Conservation (phyloP, 2,329 filamentous ascomycete species). For the Simplicillium sp. region DNA sequence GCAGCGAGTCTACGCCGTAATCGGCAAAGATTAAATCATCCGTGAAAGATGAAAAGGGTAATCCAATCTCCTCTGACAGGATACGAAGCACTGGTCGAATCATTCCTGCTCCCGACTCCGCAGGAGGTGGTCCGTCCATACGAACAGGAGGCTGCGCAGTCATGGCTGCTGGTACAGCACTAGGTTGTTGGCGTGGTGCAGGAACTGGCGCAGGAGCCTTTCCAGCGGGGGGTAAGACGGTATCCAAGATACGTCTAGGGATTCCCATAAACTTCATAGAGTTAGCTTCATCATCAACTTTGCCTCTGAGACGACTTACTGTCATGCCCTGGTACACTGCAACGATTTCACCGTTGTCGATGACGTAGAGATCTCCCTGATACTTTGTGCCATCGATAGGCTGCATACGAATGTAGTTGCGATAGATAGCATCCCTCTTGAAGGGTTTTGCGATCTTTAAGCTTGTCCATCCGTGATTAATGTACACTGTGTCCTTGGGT, state of each 20-base stretch:
- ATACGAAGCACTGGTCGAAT: constrained; percentile 44
- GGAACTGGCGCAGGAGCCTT: too few relatives aligned
- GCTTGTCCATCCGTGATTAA: constrained; percentile 48
- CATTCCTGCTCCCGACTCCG: constrained; percentile 15
- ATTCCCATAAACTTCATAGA: too few relatives aligned
- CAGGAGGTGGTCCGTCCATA: too few relatives aligned
- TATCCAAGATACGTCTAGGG: too few relatives aligned
- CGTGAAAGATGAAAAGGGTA: constrained; percentile 42
- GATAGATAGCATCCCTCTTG: constrained; percentile 33
- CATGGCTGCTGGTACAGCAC: too few relatives aligned
- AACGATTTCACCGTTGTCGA: constrained; percentile 39
- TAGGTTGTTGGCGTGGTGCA: too few relatives aligned
- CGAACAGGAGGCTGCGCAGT: too few relatives aligned
- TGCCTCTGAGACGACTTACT: constrained; percentile 52
- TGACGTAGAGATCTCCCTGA: constrained; percentile 46
- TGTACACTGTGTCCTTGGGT: constrained; percentile 43
- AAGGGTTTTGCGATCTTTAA: constrained; percentile 39
- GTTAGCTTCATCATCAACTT: too few relatives aligned
- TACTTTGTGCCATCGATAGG: constrained; percentile 26
- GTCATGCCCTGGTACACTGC: constrained; percentile 44
- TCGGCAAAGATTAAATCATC: constrained; percentile 49
- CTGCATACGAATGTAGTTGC: not conserved
- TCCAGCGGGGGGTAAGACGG: too few relatives aligned
- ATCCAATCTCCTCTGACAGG: constrained; percentile 45
- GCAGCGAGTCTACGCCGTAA: constrained; percentile 51